Evolutionary conservation across 2,329 filamentous ascomycete species (phyloP).

Genomic region (Tolypocladium album): DNA sequence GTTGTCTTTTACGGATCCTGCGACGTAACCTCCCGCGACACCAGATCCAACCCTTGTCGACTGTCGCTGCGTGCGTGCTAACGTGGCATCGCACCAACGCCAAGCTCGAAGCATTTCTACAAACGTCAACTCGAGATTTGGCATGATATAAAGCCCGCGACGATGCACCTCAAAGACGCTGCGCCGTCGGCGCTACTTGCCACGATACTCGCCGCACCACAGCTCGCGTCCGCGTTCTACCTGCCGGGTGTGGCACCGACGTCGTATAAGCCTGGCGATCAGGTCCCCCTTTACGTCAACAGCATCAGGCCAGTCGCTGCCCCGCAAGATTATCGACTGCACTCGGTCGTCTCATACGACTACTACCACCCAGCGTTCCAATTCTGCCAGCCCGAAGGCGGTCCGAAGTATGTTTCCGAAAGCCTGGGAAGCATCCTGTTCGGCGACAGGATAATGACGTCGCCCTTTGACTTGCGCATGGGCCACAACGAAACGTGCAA

Average conservation of each 20-base stretch:
- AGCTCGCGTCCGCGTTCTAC: slow-evolving; percentile 69
- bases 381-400: slow-evolving; percentile 73
- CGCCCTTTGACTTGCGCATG: slow-evolving; percentile 85
- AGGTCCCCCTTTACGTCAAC: slow-evolving; percentile 85
- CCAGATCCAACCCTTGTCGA: background rate
- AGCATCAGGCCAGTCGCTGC: slow-evolving; percentile 78
- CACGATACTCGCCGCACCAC: slow-evolving; percentile 39
- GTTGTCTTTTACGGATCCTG: background rate
- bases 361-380: slow-evolving; percentile 86
- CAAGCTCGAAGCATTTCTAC: background rate
- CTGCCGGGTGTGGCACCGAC: slow-evolving; percentile 91
- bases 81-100: background rate
- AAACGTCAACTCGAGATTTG: slow-evolving; percentile 2
- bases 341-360: slow-evolving; percentile 91
- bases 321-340: slow-evolving; percentile 65
- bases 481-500: slow-evolving; percentile 80
- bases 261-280: slow-evolving; percentile 71
- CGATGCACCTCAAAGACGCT: slow-evolving; percentile 34
- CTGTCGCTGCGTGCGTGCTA: background rate
- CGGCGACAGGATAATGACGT: slow-evolving; percentile 95
- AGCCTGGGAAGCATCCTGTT: slow-evolving; percentile 87
- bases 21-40: background rate
- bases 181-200: slow-evolving; percentile 40
- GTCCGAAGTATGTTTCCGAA: slow-evolving; percentile 72
- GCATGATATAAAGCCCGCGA: slow-evolving; percentile 16